Conservation (phyloP, 371 early-diverging fungal species). For the Saksenaea vasiformis region DNA sequence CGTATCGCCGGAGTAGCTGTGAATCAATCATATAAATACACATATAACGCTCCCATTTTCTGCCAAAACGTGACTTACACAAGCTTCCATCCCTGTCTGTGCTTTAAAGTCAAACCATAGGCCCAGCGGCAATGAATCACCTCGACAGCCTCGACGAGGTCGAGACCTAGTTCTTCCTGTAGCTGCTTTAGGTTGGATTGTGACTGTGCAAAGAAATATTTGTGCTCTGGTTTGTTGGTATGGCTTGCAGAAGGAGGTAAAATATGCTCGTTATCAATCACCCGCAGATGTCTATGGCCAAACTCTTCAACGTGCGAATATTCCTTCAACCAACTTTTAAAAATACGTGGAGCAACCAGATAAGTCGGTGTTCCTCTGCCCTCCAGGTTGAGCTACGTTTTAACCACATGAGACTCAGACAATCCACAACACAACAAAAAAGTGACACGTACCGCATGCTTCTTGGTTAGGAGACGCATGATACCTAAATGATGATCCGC, state of each 20-base stretch:
- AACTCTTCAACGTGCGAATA: conserved; percentile 66
- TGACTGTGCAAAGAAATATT: conserved; percentile 9
- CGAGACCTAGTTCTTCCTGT: conserved; percentile 51
- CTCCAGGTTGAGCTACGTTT: neutral
- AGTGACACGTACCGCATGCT: conserved; percentile 50
- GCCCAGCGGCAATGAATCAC: conserved; percentile 84
- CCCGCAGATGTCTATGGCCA: conserved; percentile 23
- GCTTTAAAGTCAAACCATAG: conserved; percentile 74
- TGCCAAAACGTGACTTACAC: conserved; percentile 40
- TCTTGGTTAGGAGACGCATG: conserved; percentile 66
- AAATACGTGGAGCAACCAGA: conserved; percentile 64
- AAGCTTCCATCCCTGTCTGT: conserved; percentile 67
- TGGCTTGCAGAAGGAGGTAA: neutral
- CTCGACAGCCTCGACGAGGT: conserved; percentile 60
- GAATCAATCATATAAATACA: neutral
- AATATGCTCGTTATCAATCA: neutral
- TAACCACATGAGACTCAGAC: neutral
- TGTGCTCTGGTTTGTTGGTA: conserved; percentile 2
- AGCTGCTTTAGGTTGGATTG: conserved; percentile 23
- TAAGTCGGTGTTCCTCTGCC: neutral
- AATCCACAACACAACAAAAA: neutral
- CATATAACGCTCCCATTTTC: neutral
- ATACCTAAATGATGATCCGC: conserved; percentile 99
- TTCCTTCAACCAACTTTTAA: conserved; percentile 71
- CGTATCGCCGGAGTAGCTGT: conserved; percentile 95